These are phyloP conservation scores for Closterium sp. DNA, from an alignment of 139 green algal genomes.

Conservation along the genomic window DNA sequence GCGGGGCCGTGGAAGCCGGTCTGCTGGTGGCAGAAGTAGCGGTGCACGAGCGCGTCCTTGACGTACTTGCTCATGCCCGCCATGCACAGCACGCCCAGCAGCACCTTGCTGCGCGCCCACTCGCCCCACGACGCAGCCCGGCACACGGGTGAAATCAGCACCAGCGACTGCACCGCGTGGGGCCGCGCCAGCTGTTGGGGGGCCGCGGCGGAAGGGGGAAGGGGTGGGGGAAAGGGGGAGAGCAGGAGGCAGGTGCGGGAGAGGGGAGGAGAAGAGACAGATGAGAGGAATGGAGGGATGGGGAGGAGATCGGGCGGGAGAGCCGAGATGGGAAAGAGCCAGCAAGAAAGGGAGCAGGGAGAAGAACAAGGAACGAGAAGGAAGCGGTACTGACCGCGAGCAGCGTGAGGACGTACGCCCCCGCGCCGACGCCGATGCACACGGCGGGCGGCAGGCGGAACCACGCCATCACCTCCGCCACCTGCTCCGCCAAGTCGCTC, in stretches of 20 bases:
- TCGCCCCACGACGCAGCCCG: constrained; percentile 12
- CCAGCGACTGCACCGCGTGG: constrained; percentile 4
- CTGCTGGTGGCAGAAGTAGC: constrained; percentile 16
- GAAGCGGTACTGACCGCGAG: constrained; percentile 13
- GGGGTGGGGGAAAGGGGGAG: not conserved
- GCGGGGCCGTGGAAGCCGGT: not conserved
- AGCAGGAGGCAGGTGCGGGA: not conserved
- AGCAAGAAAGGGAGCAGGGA: not conserved
- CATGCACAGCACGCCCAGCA: not conserved
- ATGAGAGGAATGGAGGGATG: not conserved
- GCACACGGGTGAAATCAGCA: constrained; percentile 15
- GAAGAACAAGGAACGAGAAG: not conserved
- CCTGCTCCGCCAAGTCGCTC: constrained; percentile 27
- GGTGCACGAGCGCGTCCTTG: constrained; percentile 9
- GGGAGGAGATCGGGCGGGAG: not conserved
- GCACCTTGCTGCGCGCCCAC: constrained; percentile 18
- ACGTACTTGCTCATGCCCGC: not conserved
- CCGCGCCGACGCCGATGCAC: constrained; percentile 20
- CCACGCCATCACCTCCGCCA: constrained; percentile 12
- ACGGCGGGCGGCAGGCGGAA: constrained; percentile 7
- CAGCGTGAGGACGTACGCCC: constrained; percentile 29
- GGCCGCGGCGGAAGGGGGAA: not conserved
- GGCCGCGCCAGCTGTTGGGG: not conserved
- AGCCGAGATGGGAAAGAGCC: not conserved
- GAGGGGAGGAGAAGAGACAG: not conserved